These are phyloP conservation scores for Ustilago hordei DNA, from an alignment of 1,284 basidiomycete genomes.

Conservation along the genomic window DNA sequence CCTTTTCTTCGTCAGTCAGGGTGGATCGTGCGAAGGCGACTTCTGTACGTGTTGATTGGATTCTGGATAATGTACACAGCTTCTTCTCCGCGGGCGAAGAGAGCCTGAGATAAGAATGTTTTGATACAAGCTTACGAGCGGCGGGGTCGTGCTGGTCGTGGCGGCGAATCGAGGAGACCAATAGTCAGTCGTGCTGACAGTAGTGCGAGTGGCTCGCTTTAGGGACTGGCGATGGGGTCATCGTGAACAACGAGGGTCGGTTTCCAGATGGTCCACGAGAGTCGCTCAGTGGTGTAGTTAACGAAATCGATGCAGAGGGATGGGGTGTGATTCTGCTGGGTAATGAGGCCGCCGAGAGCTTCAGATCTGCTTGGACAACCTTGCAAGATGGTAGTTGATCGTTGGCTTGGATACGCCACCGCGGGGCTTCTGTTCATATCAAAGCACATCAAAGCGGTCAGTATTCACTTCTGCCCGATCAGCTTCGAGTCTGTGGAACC, in stretches of 20 bases:
- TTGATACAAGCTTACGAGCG: conserved; percentile 12
- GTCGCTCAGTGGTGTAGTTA: not conserved
- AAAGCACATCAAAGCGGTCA: not conserved
- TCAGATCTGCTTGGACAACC: conserved; percentile 63
- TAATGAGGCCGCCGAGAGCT: not conserved
- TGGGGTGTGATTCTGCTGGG: not conserved
- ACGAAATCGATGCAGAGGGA: not conserved
- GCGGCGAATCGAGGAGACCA: not conserved
- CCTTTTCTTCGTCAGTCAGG: not conserved
- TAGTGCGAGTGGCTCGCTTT: not conserved
- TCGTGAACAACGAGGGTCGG: not conserved
- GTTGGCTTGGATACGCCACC: conserved; percentile 58
- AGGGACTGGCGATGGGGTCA: not conserved
- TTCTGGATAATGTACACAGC: conserved; percentile 25
- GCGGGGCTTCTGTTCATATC: conserved; percentile 29
- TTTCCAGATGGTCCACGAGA: not conserved
- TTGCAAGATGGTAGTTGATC: conserved; percentile 68
- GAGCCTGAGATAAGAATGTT: conserved; percentile 1
- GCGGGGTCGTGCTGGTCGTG: not conserved
- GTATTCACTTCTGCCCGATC: not conserved
- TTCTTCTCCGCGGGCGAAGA: not conserved
- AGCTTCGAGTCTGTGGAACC: not conserved
- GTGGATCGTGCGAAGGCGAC: not conserved
- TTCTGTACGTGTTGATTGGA: not conserved
- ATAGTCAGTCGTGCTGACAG: not conserved